phyloP scores from a whole-genome alignment of 129 eudicot genomes.

The Lactuca sativa region DNA sequence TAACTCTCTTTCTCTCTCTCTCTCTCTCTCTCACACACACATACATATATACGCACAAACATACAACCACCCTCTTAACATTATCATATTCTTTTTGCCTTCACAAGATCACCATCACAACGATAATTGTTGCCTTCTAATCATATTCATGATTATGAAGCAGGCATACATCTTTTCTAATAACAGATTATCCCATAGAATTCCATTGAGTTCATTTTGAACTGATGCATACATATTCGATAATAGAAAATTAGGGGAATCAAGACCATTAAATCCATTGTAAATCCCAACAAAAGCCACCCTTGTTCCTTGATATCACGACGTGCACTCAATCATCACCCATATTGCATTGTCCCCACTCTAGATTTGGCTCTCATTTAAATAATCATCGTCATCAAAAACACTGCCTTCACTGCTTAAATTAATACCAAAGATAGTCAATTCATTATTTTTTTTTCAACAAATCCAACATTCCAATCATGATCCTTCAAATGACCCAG shows the following conservation, averaged over 20 bases:
- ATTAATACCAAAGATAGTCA: constrained; percentile 59
- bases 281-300: constrained; percentile 96
- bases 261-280: constrained; percentile 95
- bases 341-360: constrained; percentile 98
- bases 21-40: too few relatives aligned
- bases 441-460: constrained; percentile 52
- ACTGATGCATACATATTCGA: constrained; percentile 78
- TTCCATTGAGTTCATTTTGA: constrained; percentile 81
- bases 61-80: too few relatives aligned
- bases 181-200: constrained; percentile 69
- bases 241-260: constrained; percentile 83
- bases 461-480: constrained; percentile 58
- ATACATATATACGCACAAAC: too few relatives aligned
- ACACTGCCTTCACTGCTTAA: constrained; percentile 63
- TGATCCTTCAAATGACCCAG: constrained; percentile 39
- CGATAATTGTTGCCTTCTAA: too few relatives aligned
- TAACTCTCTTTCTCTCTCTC: too few relatives aligned
- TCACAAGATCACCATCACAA: too few relatives aligned
- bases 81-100: too few relatives aligned
- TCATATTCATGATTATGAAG: too few relatives aligned
- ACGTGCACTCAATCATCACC: constrained; percentile 98
- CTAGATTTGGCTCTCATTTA: constrained; percentile 58
- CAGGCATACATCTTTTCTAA: too few relatives aligned
- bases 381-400: constrained; percentile 59
- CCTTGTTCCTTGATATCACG: constrained; percentile 86